Base-by-base conservation (phyloP, 2,329 filamentous ascomycete genomes). In the Elsinoe necatrix region DNA sequence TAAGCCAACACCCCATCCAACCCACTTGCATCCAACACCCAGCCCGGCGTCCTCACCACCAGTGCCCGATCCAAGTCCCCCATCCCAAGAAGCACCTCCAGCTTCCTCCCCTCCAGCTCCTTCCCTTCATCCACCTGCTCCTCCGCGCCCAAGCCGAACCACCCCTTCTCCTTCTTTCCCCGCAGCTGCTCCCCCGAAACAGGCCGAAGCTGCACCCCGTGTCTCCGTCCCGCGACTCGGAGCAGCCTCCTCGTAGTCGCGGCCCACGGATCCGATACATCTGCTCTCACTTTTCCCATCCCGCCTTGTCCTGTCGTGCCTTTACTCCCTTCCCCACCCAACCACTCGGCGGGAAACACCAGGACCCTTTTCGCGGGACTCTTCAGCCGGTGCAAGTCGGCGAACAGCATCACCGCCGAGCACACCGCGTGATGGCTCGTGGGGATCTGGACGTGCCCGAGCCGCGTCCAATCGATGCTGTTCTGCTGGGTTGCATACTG, bases 391-490 rank as follows among this genome's bases (percentile, higher is more conserved):
- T 76, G 70, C 37, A 78, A 59, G 34, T 76, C 75, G 2, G 70
- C 72, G 39, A 78, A 70, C 31, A 77, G 65, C 74, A 78, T 77
- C 54, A 78, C 70, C 0, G 75, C 73, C 41, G 68, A 74, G 66
- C 76, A 78, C n/a, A 77, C 67, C 59, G 75, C 71, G 37, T 71
- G 69, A 37, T 75, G 74, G 20, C 69, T 68, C 20, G 68, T 67
- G 25, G 72, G 74, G 8, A 77, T 65, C 61, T 77, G 75, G n/a
- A 75, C 70, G 56, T 77, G 75, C 25, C 74, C 75, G 34, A 77
- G 65, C 23, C 68, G 61, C 18, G 65, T 69, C 76, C 76, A 78
- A 59, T 65, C 88, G 82, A 68, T 95, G 89, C 20, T n/a, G 9
- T 16, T 8, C 37, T 55, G 52, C 21, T 55, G 52, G 12, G 35